Conservation (phyloP, 805 yeast genomes). For the Myxozyma melibiosi region DNA sequence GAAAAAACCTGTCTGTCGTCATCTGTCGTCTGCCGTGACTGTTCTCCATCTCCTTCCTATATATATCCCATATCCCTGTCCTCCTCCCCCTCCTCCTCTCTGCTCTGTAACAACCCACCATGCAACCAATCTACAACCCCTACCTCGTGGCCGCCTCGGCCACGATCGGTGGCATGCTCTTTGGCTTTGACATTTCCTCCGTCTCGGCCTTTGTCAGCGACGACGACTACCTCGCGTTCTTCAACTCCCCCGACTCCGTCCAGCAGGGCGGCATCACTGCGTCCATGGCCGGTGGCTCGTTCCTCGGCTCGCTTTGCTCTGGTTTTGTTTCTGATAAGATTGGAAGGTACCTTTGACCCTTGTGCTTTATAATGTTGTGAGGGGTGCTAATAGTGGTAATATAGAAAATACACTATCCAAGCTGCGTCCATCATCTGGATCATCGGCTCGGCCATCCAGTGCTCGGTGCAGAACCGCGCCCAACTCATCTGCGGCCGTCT, state of each 20-base stretch:
- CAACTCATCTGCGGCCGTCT: conserved; percentile 58
- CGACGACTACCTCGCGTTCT: conserved; percentile 53
- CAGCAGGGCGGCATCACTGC: conserved; percentile 76
- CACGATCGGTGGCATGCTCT: conserved; percentile 68
- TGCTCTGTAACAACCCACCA: background rate
- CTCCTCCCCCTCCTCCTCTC: too few species aligned
- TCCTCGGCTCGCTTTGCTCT: conserved; percentile 75
- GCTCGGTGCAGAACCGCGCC: conserved; percentile 49
- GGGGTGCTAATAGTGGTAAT: too few species aligned
- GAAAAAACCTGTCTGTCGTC: too few species aligned
- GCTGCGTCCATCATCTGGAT: conserved; percentile 60
- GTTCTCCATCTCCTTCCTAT: too few species aligned
- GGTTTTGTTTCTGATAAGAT: background rate
- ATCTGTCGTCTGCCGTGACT: too few species aligned
- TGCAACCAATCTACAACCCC: conserved; percentile 60
- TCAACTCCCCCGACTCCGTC: conserved; percentile 57
- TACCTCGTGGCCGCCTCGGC: conserved; percentile 59
- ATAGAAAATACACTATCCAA: conserved; percentile 47
- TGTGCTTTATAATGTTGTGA: too few species aligned
- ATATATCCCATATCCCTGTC: too few species aligned
- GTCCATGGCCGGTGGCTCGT: conserved; percentile 76
- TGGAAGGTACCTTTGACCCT: background rate
- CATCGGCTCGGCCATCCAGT: conserved; percentile 61
- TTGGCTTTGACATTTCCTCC: conserved; percentile 81
- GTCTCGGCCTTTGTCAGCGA: conserved; percentile 67